phyloP scores from a whole-genome alignment of 441 rosid species.

The Gossypium gossypioides region DNA sequence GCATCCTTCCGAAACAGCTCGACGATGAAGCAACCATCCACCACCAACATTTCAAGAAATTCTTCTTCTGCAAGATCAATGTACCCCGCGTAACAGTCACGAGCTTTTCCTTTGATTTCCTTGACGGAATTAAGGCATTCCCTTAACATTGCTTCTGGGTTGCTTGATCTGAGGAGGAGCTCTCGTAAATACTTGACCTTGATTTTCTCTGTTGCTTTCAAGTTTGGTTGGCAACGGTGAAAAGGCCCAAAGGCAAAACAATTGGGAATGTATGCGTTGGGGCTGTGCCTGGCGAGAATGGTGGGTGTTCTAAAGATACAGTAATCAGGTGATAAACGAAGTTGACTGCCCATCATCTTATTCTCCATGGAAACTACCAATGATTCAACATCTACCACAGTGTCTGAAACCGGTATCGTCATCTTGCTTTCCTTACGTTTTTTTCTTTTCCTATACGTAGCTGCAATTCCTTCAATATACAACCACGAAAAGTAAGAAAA shows the following conservation, averaged over 20 bases:
- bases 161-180: constrained; percentile 8
- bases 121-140: neutral
- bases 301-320: constrained; percentile 28
- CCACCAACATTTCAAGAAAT: neutral
- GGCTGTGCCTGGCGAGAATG: constrained; percentile 18
- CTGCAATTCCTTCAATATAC: neutral
- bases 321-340: neutral
- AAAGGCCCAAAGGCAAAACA: constrained; percentile 28
- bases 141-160: neutral
- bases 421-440: neutral
- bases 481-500: neutral
- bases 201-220: constrained; percentile 12
- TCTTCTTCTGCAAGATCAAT: neutral
- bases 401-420: neutral
- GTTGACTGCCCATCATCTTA: neutral
- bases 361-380: constrained; percentile 10
- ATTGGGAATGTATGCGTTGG: constrained; percentile 19
- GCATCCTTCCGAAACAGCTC: neutral
- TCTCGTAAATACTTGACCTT: constrained; percentile 19
- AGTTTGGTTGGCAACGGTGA: constrained; percentile 1
- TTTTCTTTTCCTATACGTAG: neutral
- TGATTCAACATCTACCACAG: constrained; percentile 1
- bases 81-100: neutral
- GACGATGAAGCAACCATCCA: constrained; percentile 1
- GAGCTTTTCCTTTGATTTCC: neutral